Evolutionary conservation across 2,329 filamentous ascomycete species (phyloP).

Genomic region (Colletotrichum phormii): DNA sequence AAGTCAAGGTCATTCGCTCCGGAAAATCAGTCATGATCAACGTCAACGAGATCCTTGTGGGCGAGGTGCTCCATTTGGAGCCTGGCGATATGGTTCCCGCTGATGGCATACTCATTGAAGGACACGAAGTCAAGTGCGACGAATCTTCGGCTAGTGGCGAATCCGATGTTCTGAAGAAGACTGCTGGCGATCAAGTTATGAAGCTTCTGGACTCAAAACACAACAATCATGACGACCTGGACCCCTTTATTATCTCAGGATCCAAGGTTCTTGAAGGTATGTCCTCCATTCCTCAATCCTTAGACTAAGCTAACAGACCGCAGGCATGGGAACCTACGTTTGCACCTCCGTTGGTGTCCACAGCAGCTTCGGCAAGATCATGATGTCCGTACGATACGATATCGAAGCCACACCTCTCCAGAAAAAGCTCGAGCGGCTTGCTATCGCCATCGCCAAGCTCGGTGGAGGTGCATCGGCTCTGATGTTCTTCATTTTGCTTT

Average conservation of each 20-base stretch:
- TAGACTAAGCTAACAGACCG: background rate
- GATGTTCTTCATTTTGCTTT: slow-evolving; percentile 81
- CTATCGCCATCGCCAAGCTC: slow-evolving; percentile 54
- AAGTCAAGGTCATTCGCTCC: slow-evolving; percentile 67
- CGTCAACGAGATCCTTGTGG: slow-evolving; percentile 70
- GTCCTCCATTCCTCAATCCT: slow-evolving; percentile 49
- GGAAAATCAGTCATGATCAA: slow-evolving; percentile 65
- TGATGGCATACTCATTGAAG: slow-evolving; percentile 76
- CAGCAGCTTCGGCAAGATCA: slow-evolving; percentile 64
- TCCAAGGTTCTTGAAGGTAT: slow-evolving; percentile 57
- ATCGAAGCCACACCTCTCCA: slow-evolving; percentile 65
- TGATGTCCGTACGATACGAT: slow-evolving; percentile 64
- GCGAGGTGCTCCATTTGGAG: slow-evolving; percentile 69
- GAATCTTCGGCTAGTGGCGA: slow-evolving; percentile 80
- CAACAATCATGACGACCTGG: slow-evolving; percentile 50
- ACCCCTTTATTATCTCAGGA: slow-evolving; percentile 73
- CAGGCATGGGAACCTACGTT: slow-evolving; percentile 61
- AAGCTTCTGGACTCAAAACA: slow-evolving; percentile 55
- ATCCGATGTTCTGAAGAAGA: slow-evolving; percentile 78
- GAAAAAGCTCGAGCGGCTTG: slow-evolving; percentile 59
- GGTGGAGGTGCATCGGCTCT: slow-evolving; percentile 73
- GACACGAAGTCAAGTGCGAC: slow-evolving; percentile 68
- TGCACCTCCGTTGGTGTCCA: slow-evolving; percentile 66
- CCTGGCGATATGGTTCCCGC: slow-evolving; percentile 77
- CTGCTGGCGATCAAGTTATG: slow-evolving; percentile 67